Conservation (phyloP, 176 grass and related monocot species). For the Musa acuminata region DNA sequence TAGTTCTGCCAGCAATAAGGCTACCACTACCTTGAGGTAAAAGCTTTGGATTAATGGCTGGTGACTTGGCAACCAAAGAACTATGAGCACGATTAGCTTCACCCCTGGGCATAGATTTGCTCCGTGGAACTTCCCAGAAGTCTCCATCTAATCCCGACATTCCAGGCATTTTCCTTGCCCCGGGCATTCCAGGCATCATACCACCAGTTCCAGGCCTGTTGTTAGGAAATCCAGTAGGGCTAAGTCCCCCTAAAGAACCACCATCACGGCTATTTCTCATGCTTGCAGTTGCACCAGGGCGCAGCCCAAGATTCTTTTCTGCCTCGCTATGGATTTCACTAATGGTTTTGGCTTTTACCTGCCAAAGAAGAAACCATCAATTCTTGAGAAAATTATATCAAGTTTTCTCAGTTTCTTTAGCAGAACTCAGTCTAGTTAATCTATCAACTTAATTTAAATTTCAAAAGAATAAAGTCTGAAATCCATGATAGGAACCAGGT, state of each 20-base stretch:
- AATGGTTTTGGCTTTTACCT: constrained; percentile 56
- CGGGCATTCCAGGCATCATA: constrained; percentile 99
- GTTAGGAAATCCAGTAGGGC: background rate
- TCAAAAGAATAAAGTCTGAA: background rate
- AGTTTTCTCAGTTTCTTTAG: background rate
- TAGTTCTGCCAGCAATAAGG: constrained; percentile 59
- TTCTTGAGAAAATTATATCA: background rate
- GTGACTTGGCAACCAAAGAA: constrained; percentile 24
- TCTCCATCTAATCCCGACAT: constrained; percentile 85
- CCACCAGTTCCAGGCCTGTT: constrained; percentile 34
- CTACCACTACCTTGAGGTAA: constrained; percentile 72
- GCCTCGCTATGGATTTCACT: constrained; percentile 56
- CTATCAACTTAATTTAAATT: background rate
- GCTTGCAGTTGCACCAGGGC: constrained; percentile 32
- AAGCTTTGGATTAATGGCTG: constrained; percentile 53
- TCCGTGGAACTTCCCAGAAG: constrained; percentile 84
- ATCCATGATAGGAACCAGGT: background rate
- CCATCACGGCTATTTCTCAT: constrained; percentile 12
- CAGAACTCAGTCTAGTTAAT: background rate
- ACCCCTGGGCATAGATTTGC: constrained; percentile 73
- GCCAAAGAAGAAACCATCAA: background rate
- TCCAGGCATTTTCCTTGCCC: constrained; percentile 93
- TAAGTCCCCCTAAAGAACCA: constrained; percentile 16
- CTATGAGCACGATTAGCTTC: constrained; percentile 38
- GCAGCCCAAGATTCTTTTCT: constrained; percentile 55